Conservation (phyloP, 2,329 filamentous ascomycete genomes). For the Aspergillus pseudoglaucus region DNA sequence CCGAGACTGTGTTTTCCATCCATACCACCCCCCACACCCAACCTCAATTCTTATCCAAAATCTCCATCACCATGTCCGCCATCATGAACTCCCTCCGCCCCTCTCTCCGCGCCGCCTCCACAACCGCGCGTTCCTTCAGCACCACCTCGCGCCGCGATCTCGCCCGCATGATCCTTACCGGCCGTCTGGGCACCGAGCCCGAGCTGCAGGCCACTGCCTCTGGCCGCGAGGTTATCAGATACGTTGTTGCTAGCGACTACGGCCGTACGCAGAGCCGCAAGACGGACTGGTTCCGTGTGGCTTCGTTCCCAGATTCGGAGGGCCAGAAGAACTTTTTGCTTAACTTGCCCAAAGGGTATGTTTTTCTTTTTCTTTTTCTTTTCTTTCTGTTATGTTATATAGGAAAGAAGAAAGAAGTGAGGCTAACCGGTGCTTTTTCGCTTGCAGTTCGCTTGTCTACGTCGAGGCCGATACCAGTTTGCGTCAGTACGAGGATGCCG, state of each 20-base stretch:
- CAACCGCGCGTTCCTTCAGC: slow-evolving; percentile 65
- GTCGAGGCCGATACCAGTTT: slow-evolving; percentile 77
- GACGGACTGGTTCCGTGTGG: slow-evolving; percentile 80
- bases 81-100: slow-evolving; percentile 50
- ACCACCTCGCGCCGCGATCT: slow-evolving; percentile 55
- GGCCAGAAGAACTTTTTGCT: slow-evolving; percentile 65
- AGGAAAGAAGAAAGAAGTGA: too few species aligned
- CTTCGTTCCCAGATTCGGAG: slow-evolving; percentile 63
- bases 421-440: neutral
- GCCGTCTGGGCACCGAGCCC: slow-evolving; percentile 72
- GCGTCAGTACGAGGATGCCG: slow-evolving; percentile 58
- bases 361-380: slow-evolving; percentile 19
- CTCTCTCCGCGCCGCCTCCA: slow-evolving; percentile 39
- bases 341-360: slow-evolving; percentile 77
- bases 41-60: neutral
- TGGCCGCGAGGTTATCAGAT: slow-evolving; percentile 69
- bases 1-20: too few species aligned
- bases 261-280: slow-evolving; percentile 64
- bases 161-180: slow-evolving; percentile 79
- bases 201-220: slow-evolving; percentile 65
- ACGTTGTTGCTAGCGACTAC: slow-evolving; percentile 63
- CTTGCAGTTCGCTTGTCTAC: slow-evolving; percentile 63
- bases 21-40: neutral
- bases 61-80: slow-evolving; percentile 25
- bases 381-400: neutral